Conservation (phyloP, 2,329 filamentous ascomycete species). For the Neurospora crassa region DNA sequence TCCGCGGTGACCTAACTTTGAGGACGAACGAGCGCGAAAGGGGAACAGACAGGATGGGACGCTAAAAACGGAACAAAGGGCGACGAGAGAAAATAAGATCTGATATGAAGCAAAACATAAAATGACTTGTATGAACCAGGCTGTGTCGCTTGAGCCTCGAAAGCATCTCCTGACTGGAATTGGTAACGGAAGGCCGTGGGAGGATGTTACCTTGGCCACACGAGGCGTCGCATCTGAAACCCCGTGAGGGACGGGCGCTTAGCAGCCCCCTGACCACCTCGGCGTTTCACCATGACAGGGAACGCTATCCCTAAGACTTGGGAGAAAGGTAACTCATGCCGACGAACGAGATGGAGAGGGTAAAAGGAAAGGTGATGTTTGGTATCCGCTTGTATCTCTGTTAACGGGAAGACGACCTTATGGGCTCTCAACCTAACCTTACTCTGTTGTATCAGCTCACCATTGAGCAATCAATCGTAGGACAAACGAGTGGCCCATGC, state of each 20-base stretch:
- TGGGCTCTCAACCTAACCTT: neutral
- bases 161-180: neutral
- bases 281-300: neutral
- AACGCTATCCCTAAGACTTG: neutral
- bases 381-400: neutral
- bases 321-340: neutral
- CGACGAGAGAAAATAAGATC: neutral
- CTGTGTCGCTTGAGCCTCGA: neutral
- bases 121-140: neutral
- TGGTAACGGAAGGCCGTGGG: neutral
- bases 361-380: neutral
- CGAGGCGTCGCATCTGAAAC: neutral
- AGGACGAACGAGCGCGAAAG: neutral
- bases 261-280: neutral
- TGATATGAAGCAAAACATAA: neutral
- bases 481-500: neutral
- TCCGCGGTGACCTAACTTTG: neutral
- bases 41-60: neutral
- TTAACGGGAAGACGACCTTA: neutral
- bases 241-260: neutral
- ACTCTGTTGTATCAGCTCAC: neutral
- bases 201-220: neutral
- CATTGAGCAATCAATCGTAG: neutral
- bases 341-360: neutral
- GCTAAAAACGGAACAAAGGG: neutral